A percentile compares a stretch with the other conserved stretches of the same genome.
phyloP scores from a whole-genome alignment of 805 yeast species.

The Candida berthetii region DNA sequence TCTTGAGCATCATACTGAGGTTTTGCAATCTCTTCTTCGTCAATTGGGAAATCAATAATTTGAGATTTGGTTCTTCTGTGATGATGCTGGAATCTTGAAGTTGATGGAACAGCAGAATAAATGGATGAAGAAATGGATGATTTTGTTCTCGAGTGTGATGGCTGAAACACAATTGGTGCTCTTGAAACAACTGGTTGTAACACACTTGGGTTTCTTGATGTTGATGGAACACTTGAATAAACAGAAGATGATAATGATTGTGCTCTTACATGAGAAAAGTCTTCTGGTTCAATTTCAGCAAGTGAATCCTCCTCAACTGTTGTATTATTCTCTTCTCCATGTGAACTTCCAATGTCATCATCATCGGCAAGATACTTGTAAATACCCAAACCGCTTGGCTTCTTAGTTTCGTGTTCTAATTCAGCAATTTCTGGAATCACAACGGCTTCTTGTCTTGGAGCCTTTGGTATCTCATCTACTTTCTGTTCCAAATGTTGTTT shows the following conservation, averaged over 20 bases:
- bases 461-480: background rate
- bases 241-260: background rate
- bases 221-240: background rate
- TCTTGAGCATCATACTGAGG: no score
- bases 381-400: no score
- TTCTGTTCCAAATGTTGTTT: background rate
- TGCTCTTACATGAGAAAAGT: background rate
- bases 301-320: background rate
- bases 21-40: background rate
- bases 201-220: no score
- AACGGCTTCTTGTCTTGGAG: conserved; percentile 2
- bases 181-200: no score
- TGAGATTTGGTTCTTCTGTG: conserved; percentile 2
- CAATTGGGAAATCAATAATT: conserved; percentile 1
- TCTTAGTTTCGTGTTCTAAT: no score
- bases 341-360: no score
- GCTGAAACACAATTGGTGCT: no score
- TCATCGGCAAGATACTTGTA: no score
- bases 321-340: background rate
- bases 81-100: background rate
- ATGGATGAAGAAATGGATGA: no score
- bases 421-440: conserved; percentile 2
- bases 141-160: no score
- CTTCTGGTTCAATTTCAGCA: background rate
- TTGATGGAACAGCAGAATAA: background rate